A percentile compares a stretch with the other conserved stretches of the same genome.
Evolutionary conservation across 495 filamentous ascomycete genomes (phyloP).

Genomic region (Hypoxylon rickii): DNA sequence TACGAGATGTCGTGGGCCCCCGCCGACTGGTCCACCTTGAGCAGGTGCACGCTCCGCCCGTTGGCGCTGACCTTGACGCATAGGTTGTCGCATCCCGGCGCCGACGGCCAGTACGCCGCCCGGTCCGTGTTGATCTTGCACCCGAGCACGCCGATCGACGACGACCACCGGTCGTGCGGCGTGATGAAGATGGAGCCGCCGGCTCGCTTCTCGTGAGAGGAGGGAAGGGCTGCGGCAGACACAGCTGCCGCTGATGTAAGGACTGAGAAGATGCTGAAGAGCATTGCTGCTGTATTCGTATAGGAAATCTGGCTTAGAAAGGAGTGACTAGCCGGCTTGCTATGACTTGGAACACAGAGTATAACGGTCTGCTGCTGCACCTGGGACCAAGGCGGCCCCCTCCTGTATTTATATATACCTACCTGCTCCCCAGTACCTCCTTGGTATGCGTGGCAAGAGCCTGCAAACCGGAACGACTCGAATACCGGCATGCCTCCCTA

Average conservation of each 20-base stretch:
- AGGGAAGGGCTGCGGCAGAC: constrained; percentile 14
- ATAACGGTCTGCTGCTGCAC: neutral
- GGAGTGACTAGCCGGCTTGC: constrained; percentile 2
- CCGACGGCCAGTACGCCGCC: constrained; percentile 41
- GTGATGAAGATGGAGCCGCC: constrained; percentile 30
- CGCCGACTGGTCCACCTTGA: constrained; percentile 34
- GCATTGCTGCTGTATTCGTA: constrained; percentile 7
- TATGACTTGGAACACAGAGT: neutral
- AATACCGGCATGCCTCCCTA: too few relatives aligned
- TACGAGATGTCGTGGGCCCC: constrained; percentile 40
- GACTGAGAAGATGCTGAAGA: constrained; percentile 23
- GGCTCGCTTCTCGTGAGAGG: constrained; percentile 6
- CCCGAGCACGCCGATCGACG: constrained; percentile 38
- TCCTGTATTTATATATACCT: neutral
- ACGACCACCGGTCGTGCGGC: constrained; percentile 39
- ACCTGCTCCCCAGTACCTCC: too few relatives aligned
- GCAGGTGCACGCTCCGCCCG: constrained; percentile 34
- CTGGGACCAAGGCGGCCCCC: neutral
- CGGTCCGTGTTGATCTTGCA: constrained; percentile 43
- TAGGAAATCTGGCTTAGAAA: constrained; percentile 1
- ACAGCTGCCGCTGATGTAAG: constrained; percentile 20
- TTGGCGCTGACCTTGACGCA: constrained; percentile 38
- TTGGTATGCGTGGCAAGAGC: too few relatives aligned
- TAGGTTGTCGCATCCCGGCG: constrained; percentile 36
- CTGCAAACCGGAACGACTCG: too few relatives aligned